A percentile compares a stretch with the other conserved stretches of the same genome.
Evolutionary conservation across 2,329 filamentous ascomycete species (phyloP).

Genomic region (Boeremia exigua): DNA sequence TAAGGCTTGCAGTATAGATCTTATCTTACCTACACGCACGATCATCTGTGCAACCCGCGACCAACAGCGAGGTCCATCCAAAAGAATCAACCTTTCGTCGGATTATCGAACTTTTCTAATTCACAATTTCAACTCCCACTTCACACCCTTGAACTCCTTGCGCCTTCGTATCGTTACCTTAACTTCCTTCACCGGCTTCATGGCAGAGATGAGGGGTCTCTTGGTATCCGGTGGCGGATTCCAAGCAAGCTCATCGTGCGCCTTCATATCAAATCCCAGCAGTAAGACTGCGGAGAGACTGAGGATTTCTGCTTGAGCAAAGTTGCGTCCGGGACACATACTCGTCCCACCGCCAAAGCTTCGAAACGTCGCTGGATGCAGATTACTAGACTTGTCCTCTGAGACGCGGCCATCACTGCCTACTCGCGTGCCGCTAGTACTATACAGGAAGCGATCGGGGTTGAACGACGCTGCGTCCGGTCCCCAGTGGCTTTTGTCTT

Average conservation of each 20-base stretch:
- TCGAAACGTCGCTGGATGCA: conserved; percentile 38
- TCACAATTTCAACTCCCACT: not conserved
- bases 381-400: conserved; percentile 18
- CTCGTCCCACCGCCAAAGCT: conserved; percentile 42
- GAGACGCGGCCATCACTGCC: not conserved
- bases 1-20: too few relatives aligned
- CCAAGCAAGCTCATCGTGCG: conserved; percentile 21
- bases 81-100: too few relatives aligned
- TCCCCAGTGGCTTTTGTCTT: not conserved
- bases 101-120: too few relatives aligned
- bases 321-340: conserved; percentile 46
- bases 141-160: not conserved
- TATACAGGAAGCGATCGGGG: not conserved
- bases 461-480: not conserved
- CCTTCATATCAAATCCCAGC: conserved; percentile 37
- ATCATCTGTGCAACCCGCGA: too few relatives aligned
- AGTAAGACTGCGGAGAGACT: conserved; percentile 34
- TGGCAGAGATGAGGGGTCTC: conserved; percentile 24
- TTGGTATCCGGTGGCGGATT: conserved; percentile 27
- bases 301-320: conserved; percentile 43
- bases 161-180: not conserved
- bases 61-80: too few relatives aligned
- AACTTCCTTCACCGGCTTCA: not conserved
- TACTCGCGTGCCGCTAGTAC: not conserved
- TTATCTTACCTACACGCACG: too few relatives aligned